These are phyloP conservation scores for Coccomyxa subellipsoidea DNA, from an alignment of 163 green algal genomes.

Conservation along the genomic window DNA sequence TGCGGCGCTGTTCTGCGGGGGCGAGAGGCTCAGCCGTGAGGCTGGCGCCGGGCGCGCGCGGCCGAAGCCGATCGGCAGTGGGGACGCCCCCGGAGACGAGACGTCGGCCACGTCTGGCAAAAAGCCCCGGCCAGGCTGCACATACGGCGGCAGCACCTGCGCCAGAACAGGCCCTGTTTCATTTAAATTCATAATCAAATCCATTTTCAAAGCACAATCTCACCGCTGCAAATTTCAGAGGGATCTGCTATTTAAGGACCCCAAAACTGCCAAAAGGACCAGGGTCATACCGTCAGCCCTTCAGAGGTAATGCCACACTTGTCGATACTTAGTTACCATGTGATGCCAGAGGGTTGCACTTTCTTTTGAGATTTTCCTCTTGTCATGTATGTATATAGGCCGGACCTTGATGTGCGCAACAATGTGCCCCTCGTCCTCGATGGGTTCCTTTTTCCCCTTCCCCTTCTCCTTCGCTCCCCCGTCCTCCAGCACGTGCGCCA, in stretches of 20 bases:
- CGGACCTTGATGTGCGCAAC: conserved; percentile 63
- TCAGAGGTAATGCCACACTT: too few relatives aligned
- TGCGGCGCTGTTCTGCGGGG: too few relatives aligned
- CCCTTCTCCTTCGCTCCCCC: not conserved
- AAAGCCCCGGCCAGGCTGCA: conserved; percentile 20
- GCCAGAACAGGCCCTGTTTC: too few relatives aligned
- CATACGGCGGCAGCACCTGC: conserved; percentile 29
- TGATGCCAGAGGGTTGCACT: not conserved
- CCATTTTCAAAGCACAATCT: too few relatives aligned
- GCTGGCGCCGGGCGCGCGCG: conserved; percentile 2
- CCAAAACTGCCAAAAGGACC: too few relatives aligned
- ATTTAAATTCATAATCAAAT: too few relatives aligned
- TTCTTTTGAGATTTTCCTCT: not conserved
- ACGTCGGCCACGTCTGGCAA: not conserved
- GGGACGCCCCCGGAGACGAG: conserved; percentile 10
- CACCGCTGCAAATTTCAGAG: too few relatives aligned
- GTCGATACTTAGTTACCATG: too few relatives aligned
- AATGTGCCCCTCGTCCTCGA: conserved; percentile 59
- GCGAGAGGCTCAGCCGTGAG: too few relatives aligned
- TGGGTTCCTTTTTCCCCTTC: conserved; percentile 2
- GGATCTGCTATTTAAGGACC: too few relatives aligned
- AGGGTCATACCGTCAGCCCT: too few relatives aligned
- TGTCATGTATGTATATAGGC: not conserved
- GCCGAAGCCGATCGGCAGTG: not conserved
- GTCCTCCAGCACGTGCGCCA: conserved; percentile 57